phyloP scores from a whole-genome alignment of 2,329 filamentous ascomycete genomes.

The Thelonectria olida region DNA sequence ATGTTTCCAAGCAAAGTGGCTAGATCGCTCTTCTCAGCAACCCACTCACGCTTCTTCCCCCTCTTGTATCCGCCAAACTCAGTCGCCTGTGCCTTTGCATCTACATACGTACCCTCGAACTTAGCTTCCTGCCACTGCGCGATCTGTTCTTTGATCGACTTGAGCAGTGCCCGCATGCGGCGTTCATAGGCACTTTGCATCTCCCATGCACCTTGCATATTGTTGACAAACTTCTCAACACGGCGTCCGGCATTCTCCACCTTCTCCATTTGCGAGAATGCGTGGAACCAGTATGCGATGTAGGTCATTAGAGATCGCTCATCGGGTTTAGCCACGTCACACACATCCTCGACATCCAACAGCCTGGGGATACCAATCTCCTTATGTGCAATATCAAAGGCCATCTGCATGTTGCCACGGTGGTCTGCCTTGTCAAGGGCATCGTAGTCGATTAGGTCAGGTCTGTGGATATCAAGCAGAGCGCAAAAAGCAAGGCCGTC shows the following conservation, averaged over 20 bases:
- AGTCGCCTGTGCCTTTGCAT: slow-evolving; percentile 86
- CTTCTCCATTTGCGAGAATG: slow-evolving; percentile 98
- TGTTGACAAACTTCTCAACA: slow-evolving; percentile 98
- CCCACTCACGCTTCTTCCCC: slow-evolving; percentile 92
- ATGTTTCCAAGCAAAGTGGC: slow-evolving; percentile 95
- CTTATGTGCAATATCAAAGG: slow-evolving; percentile 94
- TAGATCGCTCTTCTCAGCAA: slow-evolving; percentile 96
- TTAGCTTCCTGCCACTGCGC: slow-evolving; percentile 79
- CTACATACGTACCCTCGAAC: slow-evolving; percentile 91
- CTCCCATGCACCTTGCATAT: slow-evolving; percentile 99
- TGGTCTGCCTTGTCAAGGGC: slow-evolving; percentile 93
- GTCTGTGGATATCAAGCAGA: slow-evolving; percentile 93
- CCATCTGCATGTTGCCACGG: slow-evolving; percentile 95
- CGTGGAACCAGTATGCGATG: slow-evolving; percentile 99
- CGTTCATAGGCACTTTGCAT: slow-evolving; percentile 98
- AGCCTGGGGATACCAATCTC: slow-evolving; percentile 97
- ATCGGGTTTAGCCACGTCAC: slow-evolving; percentile 94
- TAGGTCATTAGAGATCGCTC: slow-evolving; percentile 99
- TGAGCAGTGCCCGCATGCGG: slow-evolving; percentile 84
- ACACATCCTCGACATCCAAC: slow-evolving; percentile 97
- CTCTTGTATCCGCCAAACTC: slow-evolving; percentile 91
- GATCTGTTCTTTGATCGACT: slow-evolving; percentile 77
- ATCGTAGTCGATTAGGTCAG: slow-evolving; percentile 97
- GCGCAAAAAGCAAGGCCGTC: slow-evolving; percentile 97
- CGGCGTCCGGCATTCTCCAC: slow-evolving; percentile 96